Evolutionary conservation across 345 rosid genomes (phyloP).

Genomic region (Ceriops zippeliana): DNA sequence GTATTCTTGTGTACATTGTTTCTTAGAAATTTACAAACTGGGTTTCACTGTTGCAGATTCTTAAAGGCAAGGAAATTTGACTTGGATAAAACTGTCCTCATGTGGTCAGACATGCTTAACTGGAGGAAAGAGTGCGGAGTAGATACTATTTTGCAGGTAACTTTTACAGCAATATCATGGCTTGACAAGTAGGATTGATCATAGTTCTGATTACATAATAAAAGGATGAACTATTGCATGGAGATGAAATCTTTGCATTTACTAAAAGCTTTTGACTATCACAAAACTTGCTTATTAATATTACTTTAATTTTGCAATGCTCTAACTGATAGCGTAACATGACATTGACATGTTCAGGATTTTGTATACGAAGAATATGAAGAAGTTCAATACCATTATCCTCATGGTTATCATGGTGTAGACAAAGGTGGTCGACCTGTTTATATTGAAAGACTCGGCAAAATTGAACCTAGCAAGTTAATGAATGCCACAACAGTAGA

Average conservation of each 20-base stretch:
- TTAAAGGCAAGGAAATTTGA: constrained; percentile 86
- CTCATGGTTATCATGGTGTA: constrained; percentile 96
- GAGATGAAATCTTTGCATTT: constrained; percentile 4
- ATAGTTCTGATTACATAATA: neutral
- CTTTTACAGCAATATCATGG: neutral
- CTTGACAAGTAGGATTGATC: constrained; percentile 5
- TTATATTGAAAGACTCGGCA: constrained; percentile 81
- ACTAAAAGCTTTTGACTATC: constrained; percentile 6
- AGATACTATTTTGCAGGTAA: constrained; percentile 79
- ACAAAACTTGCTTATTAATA: neutral
- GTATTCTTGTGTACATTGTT: neutral
- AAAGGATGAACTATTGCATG: constrained; percentile 12
- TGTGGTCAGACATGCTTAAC: constrained; percentile 94
- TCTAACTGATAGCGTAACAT: constrained; percentile 7
- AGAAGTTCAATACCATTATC: constrained; percentile 75
- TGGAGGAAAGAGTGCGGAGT: constrained; percentile 81
- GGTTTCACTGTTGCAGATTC: constrained; percentile 46
- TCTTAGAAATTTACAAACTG: neutral
- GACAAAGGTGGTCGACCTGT: constrained; percentile 87
- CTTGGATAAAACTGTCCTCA: constrained; percentile 64
- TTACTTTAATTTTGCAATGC: constrained; percentile 1
- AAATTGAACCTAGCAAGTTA: constrained; percentile 69
- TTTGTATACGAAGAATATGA: constrained; percentile 76
- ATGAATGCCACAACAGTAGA: constrained; percentile 83
- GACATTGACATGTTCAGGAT: constrained; percentile 51